These are phyloP conservation scores for Diaporthe amygdali DNA, from an alignment of 2,329 filamentous ascomycete species.

Conservation along the genomic window DNA sequence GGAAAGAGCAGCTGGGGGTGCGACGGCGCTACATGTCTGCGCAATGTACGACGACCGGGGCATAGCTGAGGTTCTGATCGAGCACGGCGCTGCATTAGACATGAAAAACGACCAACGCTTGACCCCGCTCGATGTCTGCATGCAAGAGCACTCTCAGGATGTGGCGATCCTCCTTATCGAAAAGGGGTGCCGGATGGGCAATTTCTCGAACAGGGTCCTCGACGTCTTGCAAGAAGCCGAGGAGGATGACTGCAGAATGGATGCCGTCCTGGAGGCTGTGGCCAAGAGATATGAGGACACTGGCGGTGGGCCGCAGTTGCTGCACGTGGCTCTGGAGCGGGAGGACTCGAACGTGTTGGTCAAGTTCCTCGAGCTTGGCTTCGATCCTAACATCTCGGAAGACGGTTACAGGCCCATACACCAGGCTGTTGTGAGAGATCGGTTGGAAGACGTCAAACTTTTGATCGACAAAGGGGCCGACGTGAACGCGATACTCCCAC, in stretches of 20 bases:
- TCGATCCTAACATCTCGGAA: neutral
- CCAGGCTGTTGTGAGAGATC: neutral
- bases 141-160: neutral
- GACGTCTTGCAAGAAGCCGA: neutral
- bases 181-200: neutral
- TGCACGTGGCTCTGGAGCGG: neutral
- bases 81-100: neutral
- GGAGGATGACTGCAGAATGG: neutral
- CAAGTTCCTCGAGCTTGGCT: neutral
- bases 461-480: neutral
- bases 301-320: neutral
- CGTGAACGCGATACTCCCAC: neutral
- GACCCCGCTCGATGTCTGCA: neutral
- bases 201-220: neutral
- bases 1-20: neutral
- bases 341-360: neutral
- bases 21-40: neutral
- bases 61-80: neutral
- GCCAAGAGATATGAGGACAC: neutral
- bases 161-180: neutral
- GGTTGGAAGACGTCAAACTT: neutral
- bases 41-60: neutral
- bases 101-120: neutral
- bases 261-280: neutral
- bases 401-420: neutral